Percentiles rank a stretch among this genome's conserved stretches.
phyloP scores from a whole-genome alignment of 73 alveolate species.

The Paramecium pentaurelia region DNA sequence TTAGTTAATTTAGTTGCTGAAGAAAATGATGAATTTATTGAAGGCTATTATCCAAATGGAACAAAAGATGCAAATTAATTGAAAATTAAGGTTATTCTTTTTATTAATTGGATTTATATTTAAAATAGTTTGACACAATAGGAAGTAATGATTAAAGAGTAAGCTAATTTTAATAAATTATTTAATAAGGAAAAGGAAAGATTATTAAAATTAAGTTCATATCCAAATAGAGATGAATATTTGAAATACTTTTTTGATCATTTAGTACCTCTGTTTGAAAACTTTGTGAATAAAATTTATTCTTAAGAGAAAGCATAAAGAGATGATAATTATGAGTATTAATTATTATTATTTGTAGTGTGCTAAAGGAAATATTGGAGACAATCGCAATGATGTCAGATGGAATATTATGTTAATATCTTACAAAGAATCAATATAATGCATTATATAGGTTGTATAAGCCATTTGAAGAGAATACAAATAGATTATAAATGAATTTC shows the following conservation, averaged over 20 bases:
- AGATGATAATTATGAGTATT: background rate
- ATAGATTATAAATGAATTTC: background rate
- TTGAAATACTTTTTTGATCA: slow-evolving; percentile 49
- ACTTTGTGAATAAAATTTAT: slow-evolving; percentile 16
- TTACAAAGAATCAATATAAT: background rate
- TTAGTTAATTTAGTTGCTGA: background rate
- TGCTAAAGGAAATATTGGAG: background rate
- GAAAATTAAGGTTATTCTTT: background rate
- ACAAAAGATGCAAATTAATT: background rate
- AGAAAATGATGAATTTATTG: background rate
- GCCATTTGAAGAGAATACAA: background rate
- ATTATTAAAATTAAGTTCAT: background rate
- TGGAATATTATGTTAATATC: background rate
- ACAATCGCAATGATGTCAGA: background rate
- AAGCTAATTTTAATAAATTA: background rate
- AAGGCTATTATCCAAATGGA: background rate
- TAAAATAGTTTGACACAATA: background rate
- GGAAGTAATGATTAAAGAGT: slow-evolving; percentile 14
- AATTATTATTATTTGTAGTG: background rate
- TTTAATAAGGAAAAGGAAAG: slow-evolving; percentile 33
- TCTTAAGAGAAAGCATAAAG: background rate
- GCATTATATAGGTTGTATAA: background rate
- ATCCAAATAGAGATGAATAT: background rate
- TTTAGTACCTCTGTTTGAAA: background rate
- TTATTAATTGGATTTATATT: background rate